A percentile compares a stretch with the other conserved stretches of the same genome.
These are phyloP conservation scores for Lunasporangiospora selenospora DNA, from an alignment of 192 early-diverging fungal genomes.

Conservation along the genomic window DNA sequence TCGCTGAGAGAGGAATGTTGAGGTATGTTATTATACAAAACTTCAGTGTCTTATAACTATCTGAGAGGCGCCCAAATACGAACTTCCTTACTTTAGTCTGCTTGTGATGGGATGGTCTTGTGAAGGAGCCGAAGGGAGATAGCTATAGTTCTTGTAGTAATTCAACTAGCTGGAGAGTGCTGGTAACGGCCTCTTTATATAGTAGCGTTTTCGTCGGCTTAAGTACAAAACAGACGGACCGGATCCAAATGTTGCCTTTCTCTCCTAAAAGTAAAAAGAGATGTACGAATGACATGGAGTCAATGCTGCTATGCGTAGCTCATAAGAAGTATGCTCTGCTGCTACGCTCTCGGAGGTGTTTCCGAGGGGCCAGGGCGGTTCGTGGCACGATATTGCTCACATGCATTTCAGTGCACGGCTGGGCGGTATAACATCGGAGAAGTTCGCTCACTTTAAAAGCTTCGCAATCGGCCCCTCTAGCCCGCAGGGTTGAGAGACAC, in stretches of 20 bases:
- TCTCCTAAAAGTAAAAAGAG: not conserved
- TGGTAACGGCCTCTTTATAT: not conserved
- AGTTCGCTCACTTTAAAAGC: too few species aligned
- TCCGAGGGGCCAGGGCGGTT: too few species aligned
- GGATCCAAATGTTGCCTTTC: too few species aligned
- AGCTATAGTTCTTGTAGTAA: not conserved
- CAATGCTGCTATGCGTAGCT: too few species aligned
- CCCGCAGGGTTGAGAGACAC: too few species aligned
- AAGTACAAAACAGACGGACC: not conserved
- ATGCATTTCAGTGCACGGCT: too few species aligned
- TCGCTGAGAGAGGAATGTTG: not conserved
- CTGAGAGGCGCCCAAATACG: not conserved
- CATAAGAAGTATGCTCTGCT: too few species aligned
- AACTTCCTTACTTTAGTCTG: not conserved
- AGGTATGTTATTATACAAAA: not conserved
- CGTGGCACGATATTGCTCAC: too few species aligned
- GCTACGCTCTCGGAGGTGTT: too few species aligned
- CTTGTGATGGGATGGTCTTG: not conserved
- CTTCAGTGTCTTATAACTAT: not conserved
- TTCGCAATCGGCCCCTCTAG: too few species aligned
- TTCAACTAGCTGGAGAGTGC: not conserved
- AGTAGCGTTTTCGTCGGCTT: not conserved
- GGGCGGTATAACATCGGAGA: too few species aligned
- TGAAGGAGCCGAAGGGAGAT: not conserved
- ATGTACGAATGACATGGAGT: not conserved